Percentiles rank a stretch among this genome's conserved stretches.
These are phyloP conservation scores for Alloascoidea africana DNA, from an alignment of 805 yeast species.

Conservation along the genomic window DNA sequence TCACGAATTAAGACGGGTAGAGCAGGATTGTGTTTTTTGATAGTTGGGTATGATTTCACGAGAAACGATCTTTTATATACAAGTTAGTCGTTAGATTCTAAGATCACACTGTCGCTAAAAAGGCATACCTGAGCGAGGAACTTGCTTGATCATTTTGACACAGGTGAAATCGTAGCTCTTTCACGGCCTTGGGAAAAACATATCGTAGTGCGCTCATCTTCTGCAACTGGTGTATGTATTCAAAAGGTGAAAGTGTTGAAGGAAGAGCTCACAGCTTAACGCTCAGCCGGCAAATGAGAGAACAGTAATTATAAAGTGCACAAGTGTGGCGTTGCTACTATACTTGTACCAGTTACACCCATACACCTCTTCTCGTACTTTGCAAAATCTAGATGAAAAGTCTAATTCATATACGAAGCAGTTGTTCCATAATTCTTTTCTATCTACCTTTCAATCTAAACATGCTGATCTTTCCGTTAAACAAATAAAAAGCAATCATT, in stretches of 20 bases:
- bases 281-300: too few species aligned
- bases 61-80: constrained; percentile 35
- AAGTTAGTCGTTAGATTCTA: not conserved
- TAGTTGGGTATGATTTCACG: constrained; percentile 44
- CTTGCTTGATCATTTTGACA: constrained; percentile 71
- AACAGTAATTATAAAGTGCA: too few species aligned
- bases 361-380: not conserved
- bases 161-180: constrained; percentile 69
- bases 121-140: constrained; percentile 35
- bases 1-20: constrained; percentile 72
- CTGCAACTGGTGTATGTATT: constrained; percentile 3
- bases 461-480: not conserved
- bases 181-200: constrained; percentile 34
- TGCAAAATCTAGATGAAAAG: not conserved
- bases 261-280: not conserved
- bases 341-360: too few species aligned
- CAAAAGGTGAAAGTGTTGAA: constrained; percentile 1
- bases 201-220: constrained; percentile 18
- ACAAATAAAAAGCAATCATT: not conserved
- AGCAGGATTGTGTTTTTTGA: constrained; percentile 45
- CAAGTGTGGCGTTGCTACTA: too few species aligned
- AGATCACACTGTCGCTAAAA: not conserved
- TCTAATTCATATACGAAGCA: not conserved
- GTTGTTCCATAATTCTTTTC: too few species aligned
- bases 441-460: too few species aligned